Base-by-base conservation (phyloP, 2,329 filamentous ascomycete species). In the Venturia asperata region DNA sequence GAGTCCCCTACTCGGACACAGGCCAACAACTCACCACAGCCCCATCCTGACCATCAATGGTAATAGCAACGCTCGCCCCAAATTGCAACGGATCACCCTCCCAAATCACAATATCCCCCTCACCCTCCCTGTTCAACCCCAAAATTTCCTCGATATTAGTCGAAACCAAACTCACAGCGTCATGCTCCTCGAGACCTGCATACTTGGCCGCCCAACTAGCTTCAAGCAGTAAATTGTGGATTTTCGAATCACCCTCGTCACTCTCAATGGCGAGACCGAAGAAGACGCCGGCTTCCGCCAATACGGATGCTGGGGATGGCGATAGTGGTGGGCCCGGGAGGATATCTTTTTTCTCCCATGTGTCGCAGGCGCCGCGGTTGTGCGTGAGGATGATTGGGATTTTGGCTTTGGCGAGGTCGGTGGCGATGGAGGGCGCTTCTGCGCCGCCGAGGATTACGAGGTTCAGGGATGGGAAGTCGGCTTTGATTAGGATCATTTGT, bases 251-350 rank as follows among this genome's bases (percentile, higher is more conserved):
- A 39, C 85, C 78, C 3, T 87, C 79, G 63, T 84, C 71, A 84
- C 83, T 88, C 69, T 87, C 84, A 5, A 86, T 78, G 0, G 85
- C 83, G 30, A 88, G 80, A 0, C 81, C 86, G 0, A 82, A 78
- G 3, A 75, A 71, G 0, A 88, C 86, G 1, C 85, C 86, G 0
- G 85, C 85, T 9, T 80, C 79, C 0, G 86, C 68, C 0, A 89
- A 78, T 15, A 70, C 73, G 67, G 88, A 85, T 5, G 87, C 76
- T 0, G 81, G 80, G 0, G 86, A 88, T 69, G 87, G 87, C 0
- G 85, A 87, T 0, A 89, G 77, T 0, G 87, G 87, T 5, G 86
- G 86, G 1, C 87, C 87, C 0, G 84, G 82, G 13, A 89, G 76
- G 0, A 84, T 81, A 1, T 86, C 82, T 0, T 85, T 82, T 73